Evolutionary conservation across 2,329 filamentous ascomycete species (phyloP).

Genomic region (Diaporthe helianthi): DNA sequence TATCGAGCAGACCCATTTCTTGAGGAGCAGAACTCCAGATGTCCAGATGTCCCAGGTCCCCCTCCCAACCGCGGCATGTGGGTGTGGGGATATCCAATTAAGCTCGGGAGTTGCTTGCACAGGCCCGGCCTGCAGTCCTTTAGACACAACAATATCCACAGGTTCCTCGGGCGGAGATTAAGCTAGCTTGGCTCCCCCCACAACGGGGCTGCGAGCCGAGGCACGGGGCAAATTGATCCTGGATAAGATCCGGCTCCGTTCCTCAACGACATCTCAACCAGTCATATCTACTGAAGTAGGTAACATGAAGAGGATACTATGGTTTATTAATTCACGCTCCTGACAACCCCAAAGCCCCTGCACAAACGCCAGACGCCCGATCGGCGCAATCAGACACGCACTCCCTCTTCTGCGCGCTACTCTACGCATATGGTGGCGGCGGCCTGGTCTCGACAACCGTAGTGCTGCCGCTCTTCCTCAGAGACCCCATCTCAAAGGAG

Average conservation of each 20-base stretch:
- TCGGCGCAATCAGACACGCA: neutral
- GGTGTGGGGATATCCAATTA: slow-evolving; percentile 7
- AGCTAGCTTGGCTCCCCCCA: slow-evolving; percentile 12
- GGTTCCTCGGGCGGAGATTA: slow-evolving; percentile 18
- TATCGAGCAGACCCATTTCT: slow-evolving; percentile 7
- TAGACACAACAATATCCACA: neutral
- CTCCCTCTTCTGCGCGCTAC: neutral
- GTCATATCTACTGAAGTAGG: neutral
- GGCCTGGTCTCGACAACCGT: slow-evolving; percentile 9
- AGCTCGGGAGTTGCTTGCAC: slow-evolving; percentile 16
- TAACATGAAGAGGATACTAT: neutral
- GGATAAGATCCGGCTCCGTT: slow-evolving; percentile 4
- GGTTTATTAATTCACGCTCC: neutral
- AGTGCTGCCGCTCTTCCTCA: slow-evolving; percentile 19
- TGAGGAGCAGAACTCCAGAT: neutral
- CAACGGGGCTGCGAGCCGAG: neutral
- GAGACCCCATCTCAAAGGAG: slow-evolving; percentile 16
- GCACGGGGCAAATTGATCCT: neutral
- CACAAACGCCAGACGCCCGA: neutral
- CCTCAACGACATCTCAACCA: neutral
- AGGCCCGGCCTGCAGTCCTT: neutral
- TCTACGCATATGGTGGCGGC: neutral
- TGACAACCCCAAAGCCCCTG: neutral
- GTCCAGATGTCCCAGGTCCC: neutral
- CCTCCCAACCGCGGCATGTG: neutral